Evolutionary conservation across 2,329 filamentous ascomycete genomes (phyloP).

Genomic region (Nigrospora oryzae): DNA sequence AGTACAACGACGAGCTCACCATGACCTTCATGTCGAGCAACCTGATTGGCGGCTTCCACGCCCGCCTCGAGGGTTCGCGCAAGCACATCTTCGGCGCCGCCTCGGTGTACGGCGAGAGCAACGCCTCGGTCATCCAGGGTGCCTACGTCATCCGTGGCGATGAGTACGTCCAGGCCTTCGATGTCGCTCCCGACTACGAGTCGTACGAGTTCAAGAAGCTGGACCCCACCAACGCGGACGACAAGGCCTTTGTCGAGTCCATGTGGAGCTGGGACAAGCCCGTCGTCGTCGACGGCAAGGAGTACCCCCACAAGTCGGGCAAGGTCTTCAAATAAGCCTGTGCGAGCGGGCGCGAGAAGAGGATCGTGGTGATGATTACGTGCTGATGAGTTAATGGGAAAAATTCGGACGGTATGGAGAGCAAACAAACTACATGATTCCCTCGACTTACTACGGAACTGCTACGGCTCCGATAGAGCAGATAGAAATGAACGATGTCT

Average conservation of each 20-base stretch:
- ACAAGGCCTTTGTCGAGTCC: slow-evolving; percentile 77
- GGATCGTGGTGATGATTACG: slow-evolving; percentile 3
- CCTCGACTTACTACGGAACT: not conserved
- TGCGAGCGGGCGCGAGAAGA: not conserved
- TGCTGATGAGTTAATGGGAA: slow-evolving; percentile 5
- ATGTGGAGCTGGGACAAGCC: slow-evolving; percentile 92
- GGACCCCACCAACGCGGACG: slow-evolving; percentile 76
- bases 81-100: slow-evolving; percentile 94
- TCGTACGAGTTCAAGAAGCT: slow-evolving; percentile 96
- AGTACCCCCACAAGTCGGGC: slow-evolving; percentile 79
- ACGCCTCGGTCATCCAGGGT: slow-evolving; percentile 85
- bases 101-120: slow-evolving; percentile 82
- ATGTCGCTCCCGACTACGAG: slow-evolving; percentile 95
- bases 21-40: slow-evolving; percentile 99
- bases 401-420: not conserved
- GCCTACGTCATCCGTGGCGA: slow-evolving; percentile 93
- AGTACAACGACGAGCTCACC: slow-evolving; percentile 98
- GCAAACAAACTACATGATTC: not conserved
- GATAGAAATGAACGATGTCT: too few species aligned
- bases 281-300: slow-evolving; percentile 73
- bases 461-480: too few species aligned
- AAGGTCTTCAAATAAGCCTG: slow-evolving; percentile 94
- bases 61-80: slow-evolving; percentile 91
- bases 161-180: slow-evolving; percentile 77
- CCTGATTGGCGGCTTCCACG: slow-evolving; percentile 96